Conservation (phyloP, 83 land plant genomes). For the Isoetes engelmannii region DNA sequence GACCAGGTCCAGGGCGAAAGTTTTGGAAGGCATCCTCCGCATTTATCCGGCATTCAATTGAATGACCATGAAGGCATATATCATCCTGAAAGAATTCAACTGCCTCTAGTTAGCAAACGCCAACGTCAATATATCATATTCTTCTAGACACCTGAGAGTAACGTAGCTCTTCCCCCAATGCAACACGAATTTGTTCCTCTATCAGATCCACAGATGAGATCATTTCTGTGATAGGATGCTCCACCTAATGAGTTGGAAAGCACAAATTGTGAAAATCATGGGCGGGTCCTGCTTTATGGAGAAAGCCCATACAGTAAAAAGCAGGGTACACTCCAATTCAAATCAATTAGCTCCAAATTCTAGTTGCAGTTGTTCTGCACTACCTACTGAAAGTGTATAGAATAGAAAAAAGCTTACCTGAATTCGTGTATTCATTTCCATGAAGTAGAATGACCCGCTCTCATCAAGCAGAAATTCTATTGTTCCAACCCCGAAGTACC, state of each 20-base stretch:
- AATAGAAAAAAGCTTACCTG: conserved; percentile 54
- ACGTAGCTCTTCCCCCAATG: conserved; percentile 81
- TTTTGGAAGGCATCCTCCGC: conserved; percentile 97
- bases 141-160: conserved; percentile 64
- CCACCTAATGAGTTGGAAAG: conserved; percentile 44
- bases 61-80: conserved; percentile 78
- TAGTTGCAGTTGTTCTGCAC: too few relatives aligned
- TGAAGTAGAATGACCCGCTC: conserved; percentile 85
- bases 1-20: conserved; percentile 96
- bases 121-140: not conserved
- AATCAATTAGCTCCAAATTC: too few relatives aligned
- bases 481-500: conserved; percentile 96
- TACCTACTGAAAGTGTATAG: not conserved
- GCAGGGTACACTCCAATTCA: too few relatives aligned
- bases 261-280: too few relatives aligned
- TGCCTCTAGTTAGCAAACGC: not conserved
- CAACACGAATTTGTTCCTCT: conserved; percentile 97
- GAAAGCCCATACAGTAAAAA: too few relatives aligned
- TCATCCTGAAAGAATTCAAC: conserved; percentile 54
- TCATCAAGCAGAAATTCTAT: conserved; percentile 93
- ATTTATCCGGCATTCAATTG: conserved; percentile 97
- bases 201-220: conserved; percentile 88
- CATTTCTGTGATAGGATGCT: conserved; percentile 98
- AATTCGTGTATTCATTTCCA: conserved; percentile 98
- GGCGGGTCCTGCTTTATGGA: not conserved